Evolutionary conservation across 2,329 filamentous ascomycete species (phyloP), one percentile per base, ranked within the genome.

Genomic region (Colletotrichum aenigma): DNA sequence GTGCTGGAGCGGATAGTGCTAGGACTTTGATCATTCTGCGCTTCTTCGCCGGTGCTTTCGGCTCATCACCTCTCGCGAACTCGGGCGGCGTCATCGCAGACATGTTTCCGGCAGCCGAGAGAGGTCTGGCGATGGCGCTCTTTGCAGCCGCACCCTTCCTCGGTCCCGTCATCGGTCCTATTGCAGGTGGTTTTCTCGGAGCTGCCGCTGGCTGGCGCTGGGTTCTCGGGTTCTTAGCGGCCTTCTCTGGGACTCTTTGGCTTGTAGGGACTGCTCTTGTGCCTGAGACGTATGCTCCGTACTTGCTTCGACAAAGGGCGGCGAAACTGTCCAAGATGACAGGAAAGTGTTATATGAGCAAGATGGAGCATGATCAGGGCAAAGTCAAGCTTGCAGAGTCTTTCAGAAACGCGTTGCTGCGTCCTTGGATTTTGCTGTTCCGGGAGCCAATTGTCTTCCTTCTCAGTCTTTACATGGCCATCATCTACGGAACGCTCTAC

Each of bases 371-470:
- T 88, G 71, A 89, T 91, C 77, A 86, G 88, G 60, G 69, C 9
- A 71, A 65, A 21, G 71, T 61, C 6, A 76, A 73, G 0, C 18
- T 78, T 9, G 18, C 90, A 7, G 91, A 89, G 28, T 89, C 91
- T 84, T 77, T 92, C 4, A 77, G 67, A 60, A 70, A 13, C 4
- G 78, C 78, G 0, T 83, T 67, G 86, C 88, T 15, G 67, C 88
- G 93, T 3, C 93, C 94, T 1, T 93, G 93, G 92, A 86, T 93
- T 58, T 87, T 95, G 67, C 88, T 95, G 10, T 93, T 94, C 86
- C 85, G 86, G 64, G 93, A 95, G 80, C 93, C 93, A 2, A 95
- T 95, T 78, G 93, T 95, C 26, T 81, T 93, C 13, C 84, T 94
- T 5, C 85, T 92, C 4, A 91, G 89, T 30, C 85, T 94, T 24